Evolutionary conservation across 192 early-diverging fungal species (phyloP), one percentile per base, ranked within the genome.

Genomic region (Phlyctochytrium bullatum): DNA sequence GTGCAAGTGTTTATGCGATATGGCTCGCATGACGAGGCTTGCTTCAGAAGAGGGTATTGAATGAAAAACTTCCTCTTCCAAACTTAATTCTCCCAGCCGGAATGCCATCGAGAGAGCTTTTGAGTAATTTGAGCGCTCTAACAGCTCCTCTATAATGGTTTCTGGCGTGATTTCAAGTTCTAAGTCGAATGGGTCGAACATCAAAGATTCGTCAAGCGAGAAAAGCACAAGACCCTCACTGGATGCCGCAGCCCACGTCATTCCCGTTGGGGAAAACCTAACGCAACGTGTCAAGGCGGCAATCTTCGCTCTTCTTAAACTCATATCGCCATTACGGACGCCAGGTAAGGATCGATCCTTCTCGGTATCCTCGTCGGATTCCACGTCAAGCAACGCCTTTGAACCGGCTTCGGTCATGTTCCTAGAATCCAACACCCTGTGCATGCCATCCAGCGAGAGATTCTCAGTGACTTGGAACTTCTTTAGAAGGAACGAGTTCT

Each of bases 131-230:
- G 85, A 75, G 47, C 82, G 82, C 27, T 82, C 81, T 2, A 29
- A 27, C 30, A 95, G 73, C n/a, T 90, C 86, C 58, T 86, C 89
- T 30, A 87, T 62, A 28, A 96, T 90, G 0, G 91, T 82, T 25
- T 88, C 90, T 0, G 98, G 96, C 0, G 96, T 98, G 32, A 99
- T 92, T 71, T 97, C 91, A 33, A 96, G 87, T 69, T 98, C 96
- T 2, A 99, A 87, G 78, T 99, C 95, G 76, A 95, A 98, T 25
- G 98, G 98, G 76, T 99, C 98, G 74, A 99, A 99, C 59, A 91
- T 65, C 25, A 98, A 78, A 1, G 84, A 83, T 52, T 98, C 93
- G 71, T 99, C 98, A 34, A 99, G 78, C 17, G 94, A 92, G 79
- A 98, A 99, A 52, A 99, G 88, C 61, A 98, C 66, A 29, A 99